Evolutionary conservation across 2,329 filamentous ascomycete species (phyloP).

Genomic region (Teratosphaeria destructans): DNA sequence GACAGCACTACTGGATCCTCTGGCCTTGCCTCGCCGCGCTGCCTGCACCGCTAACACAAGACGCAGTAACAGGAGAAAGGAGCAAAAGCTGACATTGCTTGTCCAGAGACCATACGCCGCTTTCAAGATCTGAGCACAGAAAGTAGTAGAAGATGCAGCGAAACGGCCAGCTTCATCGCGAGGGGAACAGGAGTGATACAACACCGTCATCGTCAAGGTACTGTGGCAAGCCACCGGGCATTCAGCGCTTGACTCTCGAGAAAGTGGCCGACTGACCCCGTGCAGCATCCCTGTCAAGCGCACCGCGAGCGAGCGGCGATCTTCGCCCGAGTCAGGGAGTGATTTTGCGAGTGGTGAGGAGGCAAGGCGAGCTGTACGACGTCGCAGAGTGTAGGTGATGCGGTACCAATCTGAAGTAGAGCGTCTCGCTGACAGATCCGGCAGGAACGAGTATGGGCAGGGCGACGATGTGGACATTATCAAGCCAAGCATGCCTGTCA

Average conservation of each 20-base stretch:
- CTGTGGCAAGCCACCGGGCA: background rate
- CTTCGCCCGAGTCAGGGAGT: background rate
- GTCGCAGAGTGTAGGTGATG: background rate
- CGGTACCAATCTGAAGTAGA: background rate
- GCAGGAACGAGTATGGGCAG: background rate
- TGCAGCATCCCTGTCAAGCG: background rate
- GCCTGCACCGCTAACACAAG: background rate
- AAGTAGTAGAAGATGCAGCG: background rate
- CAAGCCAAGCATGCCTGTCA: background rate
- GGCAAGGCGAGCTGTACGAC: background rate
- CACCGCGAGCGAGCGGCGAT: background rate
- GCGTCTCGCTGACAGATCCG: background rate
- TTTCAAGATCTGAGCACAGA: background rate
- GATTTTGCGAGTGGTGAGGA: background rate
- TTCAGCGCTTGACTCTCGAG: background rate
- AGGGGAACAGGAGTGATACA: background rate
- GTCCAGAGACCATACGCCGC: background rate
- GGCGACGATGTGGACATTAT: background rate
- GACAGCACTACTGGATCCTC: background rate
- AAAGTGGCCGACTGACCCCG: background rate
- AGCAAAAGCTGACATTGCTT: background rate
- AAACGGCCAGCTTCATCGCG: background rate
- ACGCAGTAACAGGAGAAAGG: background rate
- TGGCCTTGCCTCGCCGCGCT: background rate
- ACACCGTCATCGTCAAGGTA: background rate